phyloP scores from a whole-genome alignment of 2,329 filamentous ascomycete genomes.

The Arthrobotrys entomopaga region DNA sequence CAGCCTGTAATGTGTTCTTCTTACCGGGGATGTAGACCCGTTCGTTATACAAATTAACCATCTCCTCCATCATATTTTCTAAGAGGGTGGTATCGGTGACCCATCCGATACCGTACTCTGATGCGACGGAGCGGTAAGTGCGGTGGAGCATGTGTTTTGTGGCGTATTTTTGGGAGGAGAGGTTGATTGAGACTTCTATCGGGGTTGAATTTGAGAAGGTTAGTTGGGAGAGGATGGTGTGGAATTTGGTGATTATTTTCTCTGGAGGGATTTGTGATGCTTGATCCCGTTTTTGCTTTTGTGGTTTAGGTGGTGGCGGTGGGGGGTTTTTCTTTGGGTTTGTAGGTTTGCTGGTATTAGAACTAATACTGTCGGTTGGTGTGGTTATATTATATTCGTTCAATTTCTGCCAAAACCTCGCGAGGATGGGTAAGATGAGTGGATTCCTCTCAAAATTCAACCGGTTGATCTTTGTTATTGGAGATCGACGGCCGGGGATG shows the following conservation, averaged over 20 bases:
- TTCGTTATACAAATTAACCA: slow-evolving; percentile 25
- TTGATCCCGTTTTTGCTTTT: slow-evolving; percentile 4
- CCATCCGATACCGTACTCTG: slow-evolving; percentile 18
- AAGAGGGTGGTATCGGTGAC: slow-evolving; percentile 21
- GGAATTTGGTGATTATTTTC: slow-evolving; percentile 2
- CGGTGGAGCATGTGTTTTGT: slow-evolving; percentile 36
- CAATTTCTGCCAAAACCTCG: slow-evolving; percentile 25
- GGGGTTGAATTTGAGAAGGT: slow-evolving; percentile 37
- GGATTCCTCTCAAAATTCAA: slow-evolving; percentile 27
- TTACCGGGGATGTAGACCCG: slow-evolving; percentile 22
- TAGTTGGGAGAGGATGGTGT: not conserved
- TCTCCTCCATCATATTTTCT: slow-evolving; percentile 25
- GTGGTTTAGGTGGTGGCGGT: not conserved
- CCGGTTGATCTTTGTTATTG: not conserved
- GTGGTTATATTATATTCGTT: slow-evolving; percentile 12
- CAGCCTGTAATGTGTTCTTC: slow-evolving; percentile 32
- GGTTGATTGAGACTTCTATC: slow-evolving; percentile 10
- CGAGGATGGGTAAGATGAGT: not conserved
- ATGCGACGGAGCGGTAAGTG: slow-evolving; percentile 14
- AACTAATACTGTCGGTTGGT: no score
- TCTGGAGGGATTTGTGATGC: not conserved
- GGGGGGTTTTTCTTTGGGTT: not conserved
- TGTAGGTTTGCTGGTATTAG: no score
- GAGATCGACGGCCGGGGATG: slow-evolving; percentile 24
- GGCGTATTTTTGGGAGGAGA: slow-evolving; percentile 31